Evolutionary conservation across 768 basidiomycete genomes (phyloP), one percentile per base, ranked within the genome.

Genomic region (Panaeolus cyanescens): DNA sequence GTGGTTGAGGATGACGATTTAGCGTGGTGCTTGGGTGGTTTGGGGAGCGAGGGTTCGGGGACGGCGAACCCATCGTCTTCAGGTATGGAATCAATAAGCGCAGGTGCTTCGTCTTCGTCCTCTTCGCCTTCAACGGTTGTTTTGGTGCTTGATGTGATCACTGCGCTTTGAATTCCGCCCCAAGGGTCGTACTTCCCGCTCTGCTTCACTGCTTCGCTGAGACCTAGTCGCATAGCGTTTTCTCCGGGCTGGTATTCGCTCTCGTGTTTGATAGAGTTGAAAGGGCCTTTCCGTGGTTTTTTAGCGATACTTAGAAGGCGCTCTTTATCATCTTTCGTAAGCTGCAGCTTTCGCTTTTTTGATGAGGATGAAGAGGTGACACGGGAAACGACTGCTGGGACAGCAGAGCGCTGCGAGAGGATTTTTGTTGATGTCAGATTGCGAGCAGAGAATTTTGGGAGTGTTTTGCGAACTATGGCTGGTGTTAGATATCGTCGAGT

Each of bases 361-460:
- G 70, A 65, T 15, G 65, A 33, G 10, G 63, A 55, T 12, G 85
- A 37, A 86, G n/a, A n/a, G n/a, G 78, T 68, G 4, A 64, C 42
- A 4, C 59, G 86, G n/a, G 93, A 91, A 60, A 83, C 76, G 32
- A 96, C 85, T 0, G 95, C 91, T 13, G 95, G 92, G 12, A 96
- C 83, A 5, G 95, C 95, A 1, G 95, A 96, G 19, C 95, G 89
- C 70, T 95, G 87, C 0, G 87, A 74, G 15, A 97, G 85, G 32
- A 96, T 90, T 80, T 91, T 91, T 1, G 89, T 77, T 0, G 93
- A 92, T 19, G 82, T 88, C 10, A 92, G 74, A 50, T 83, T 77
- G 3, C 77, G 65, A 28, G 74, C 78, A 9, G 85, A 85, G 70
- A 82, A 87, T 61, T 82, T 79, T 10, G 86, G 85, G 0, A 88